Base-by-base conservation (phyloP, 2,329 filamentous ascomycete genomes). In the Fusarium nisikadoi region DNA sequence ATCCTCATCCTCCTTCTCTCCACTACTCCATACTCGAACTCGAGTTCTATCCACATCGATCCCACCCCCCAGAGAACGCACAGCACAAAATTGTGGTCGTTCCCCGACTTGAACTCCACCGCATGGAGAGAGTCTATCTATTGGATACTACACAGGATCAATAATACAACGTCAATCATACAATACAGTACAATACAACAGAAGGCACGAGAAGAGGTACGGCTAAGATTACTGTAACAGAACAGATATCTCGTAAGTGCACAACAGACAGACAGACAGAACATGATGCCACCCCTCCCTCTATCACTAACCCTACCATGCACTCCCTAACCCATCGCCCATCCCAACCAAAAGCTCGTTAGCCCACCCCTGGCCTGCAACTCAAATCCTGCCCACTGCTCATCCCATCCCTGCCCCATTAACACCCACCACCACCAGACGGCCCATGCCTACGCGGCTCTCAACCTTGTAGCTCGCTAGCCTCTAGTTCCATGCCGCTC, bases 391-490 rank as follows among this genome's bases (percentile, higher is more conserved):
- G 65, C 65, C 68, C 69, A 70, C 54, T 55, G 63, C 55, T 47
- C 52, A 73, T 65, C 69, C 73, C 52, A 73, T 65, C 69, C 73
- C 56, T 70, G 59, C 53, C 53, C 68, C 56, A 55, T 71, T 70
- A 55, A 68, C 70, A 75, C 72, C 72, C 65, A 76, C 64, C 64
- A 67, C 74, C 67, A 67, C 55, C 45, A 58, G 70, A 76, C 70
- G 74, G 75, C 67, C 75, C 72, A 73, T 75, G 70, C 67, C 75
- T 77, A 76, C 75, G 75, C 75, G 75, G 75, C 75, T 77, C 73
- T 74, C 67, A 75, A 76, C 75, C 74, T 76, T 76, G 75, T 76
- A 73, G 70, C 74, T 35, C 50, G 36, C 53, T 57, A 57, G 39
- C 35, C 33, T 53, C 65, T 76, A 76, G 75, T 54, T 11, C 60